Evolutionary conservation across 2,329 filamentous ascomycete species (phyloP), one percentile per base, ranked within the genome.

Genomic region (Beauveria medogensis): DNA sequence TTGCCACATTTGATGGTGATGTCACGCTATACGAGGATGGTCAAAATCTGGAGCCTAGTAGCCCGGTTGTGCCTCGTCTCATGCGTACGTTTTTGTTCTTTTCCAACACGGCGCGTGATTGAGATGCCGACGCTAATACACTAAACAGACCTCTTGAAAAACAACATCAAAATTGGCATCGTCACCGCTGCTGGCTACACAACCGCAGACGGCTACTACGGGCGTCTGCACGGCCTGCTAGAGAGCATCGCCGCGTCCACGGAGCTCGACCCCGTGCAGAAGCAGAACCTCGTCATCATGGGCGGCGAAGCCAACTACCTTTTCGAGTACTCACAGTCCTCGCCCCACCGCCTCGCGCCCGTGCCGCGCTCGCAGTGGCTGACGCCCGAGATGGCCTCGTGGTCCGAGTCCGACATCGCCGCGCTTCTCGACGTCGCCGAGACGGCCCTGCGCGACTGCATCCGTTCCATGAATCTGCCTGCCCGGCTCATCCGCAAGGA

Each of bases 161-260:
- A 87, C 66, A 87, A 89, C 63, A 90, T 93, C 65, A 89, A 89
- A 66, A 88, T 99, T 66, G 94, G 92, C 55, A 97, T 99, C 69
- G 94, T 99, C 56, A 99, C 94, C 0, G 94, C 94, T 1, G 94
- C 94, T 1, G 94, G 94, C 20, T 99, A 99, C 76, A 93, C 91
- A 0, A 89, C 93, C 43, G 90, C 91, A 5, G 84, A 88, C 59
- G 86, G 86, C 65, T 99, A 99, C 78, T 92, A 96, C 71, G 86
- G 84, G 22, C 88, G 94, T 18, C 83, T 99, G 1, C 86, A 92
- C 71, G 94, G 94, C 1, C 83, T 99, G 0, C 82, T 99, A 2
- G 87, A 96, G 67, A 89, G 90, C 28, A 83, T 97, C 22, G 82
- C 84, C 56, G 70, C 72, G 6, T 84, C 85, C 1, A 71, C 80